Conservation (phyloP, 2,329 filamentous ascomycete genomes). For the Cercospora sesami region DNA sequence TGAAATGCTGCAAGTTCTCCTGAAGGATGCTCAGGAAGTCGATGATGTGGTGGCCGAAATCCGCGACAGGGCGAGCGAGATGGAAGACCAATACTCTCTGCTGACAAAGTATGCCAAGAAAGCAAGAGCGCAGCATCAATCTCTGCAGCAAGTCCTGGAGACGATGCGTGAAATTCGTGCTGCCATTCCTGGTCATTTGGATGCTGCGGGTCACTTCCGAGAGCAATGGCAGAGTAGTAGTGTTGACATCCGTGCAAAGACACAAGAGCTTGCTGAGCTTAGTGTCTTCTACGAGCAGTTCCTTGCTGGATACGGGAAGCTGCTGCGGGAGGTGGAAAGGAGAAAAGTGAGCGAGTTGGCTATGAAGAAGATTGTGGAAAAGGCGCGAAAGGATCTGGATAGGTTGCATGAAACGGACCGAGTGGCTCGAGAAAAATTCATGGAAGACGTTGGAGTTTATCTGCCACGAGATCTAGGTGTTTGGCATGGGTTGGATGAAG, state of each 20-base stretch:
- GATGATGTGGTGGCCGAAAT: constrained; percentile 67
- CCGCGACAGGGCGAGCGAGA: constrained; percentile 70
- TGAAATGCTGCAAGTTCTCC: constrained; percentile 80
- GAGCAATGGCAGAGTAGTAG: constrained; percentile 72
- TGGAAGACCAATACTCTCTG: constrained; percentile 68
- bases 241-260: constrained; percentile 64
- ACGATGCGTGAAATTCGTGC: constrained; percentile 67
- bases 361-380: constrained; percentile 71
- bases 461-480: constrained; percentile 56
- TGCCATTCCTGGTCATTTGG: constrained; percentile 65
- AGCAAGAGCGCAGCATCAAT: constrained; percentile 56
- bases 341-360: constrained; percentile 71
- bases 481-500: constrained; percentile 32
- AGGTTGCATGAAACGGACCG: constrained; percentile 68
- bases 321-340: constrained; percentile 80
- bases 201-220: constrained; percentile 64
- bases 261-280: constrained; percentile 75
- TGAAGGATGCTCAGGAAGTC: constrained; percentile 65
- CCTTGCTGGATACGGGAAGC: constrained; percentile 74
- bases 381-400: constrained; percentile 74
- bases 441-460: constrained; percentile 79
- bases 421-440: constrained; percentile 72
- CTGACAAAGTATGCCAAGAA: constrained; percentile 64
- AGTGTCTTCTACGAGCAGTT: constrained; percentile 86
- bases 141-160: constrained; percentile 63